These are phyloP conservation scores for Camellia lanceoleosa DNA, from an alignment of 148 eudicot genomes.

Conservation along the genomic window DNA sequence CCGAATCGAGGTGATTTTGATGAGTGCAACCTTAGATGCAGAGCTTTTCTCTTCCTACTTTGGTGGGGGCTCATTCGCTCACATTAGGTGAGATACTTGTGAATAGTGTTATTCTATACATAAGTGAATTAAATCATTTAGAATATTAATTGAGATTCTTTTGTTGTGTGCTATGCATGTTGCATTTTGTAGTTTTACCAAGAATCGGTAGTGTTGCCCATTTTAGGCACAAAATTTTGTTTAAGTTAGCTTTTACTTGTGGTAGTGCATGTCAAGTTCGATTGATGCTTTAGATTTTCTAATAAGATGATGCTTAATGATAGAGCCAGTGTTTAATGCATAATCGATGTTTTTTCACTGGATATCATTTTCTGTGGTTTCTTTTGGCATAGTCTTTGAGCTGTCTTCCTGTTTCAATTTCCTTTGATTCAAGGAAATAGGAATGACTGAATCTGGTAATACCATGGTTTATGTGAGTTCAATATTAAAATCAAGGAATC, in stretches of 20 bases:
- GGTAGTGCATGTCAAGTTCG: background rate
- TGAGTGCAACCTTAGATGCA: slow-evolving; percentile 99
- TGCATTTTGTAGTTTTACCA: background rate
- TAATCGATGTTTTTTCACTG: background rate
- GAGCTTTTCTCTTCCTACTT: slow-evolving; percentile 91
- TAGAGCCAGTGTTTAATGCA: background rate
- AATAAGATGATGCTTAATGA: background rate
- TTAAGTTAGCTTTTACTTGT: background rate
- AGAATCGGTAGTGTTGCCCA: background rate
- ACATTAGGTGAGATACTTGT: slow-evolving; percentile 62
- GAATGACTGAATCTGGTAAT: background rate
- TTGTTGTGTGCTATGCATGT: slow-evolving; percentile 4
- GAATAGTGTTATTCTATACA: background rate
- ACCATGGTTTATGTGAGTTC: background rate
- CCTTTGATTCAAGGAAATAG: background rate
- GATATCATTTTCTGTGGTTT: background rate
- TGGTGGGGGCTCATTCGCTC: slow-evolving; percentile 79
- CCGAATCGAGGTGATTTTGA: slow-evolving; percentile 90
- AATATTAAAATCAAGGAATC: background rate
- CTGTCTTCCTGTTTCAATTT: background rate
- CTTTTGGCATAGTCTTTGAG: background rate
- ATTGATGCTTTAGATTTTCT: slow-evolving; percentile 4
- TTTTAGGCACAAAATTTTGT: background rate
- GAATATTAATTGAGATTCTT: background rate
- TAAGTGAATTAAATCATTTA: slow-evolving; percentile 3